Percentiles rank a stretch among this genome's conserved stretches.
Conservation (phyloP, 345 rosid species). For the Salix viminalis region DNA sequence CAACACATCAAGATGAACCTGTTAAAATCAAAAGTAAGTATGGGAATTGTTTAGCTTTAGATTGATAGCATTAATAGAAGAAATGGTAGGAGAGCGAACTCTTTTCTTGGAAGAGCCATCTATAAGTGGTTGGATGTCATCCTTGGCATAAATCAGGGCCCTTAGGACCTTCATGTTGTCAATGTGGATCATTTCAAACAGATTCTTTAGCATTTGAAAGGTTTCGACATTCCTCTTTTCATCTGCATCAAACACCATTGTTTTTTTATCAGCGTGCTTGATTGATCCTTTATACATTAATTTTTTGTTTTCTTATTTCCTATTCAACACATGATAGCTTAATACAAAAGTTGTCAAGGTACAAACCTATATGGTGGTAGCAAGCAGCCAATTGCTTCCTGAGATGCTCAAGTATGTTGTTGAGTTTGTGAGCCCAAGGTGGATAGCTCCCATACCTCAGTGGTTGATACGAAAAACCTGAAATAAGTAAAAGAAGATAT, state of each 20-base stretch:
- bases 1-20: constrained; percentile 70
- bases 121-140: constrained; percentile 52
- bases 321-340: neutral
- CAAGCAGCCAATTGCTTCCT: constrained; percentile 51
- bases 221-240: constrained; percentile 54
- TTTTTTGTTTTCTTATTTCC: neutral
- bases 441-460: constrained; percentile 86
- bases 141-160: constrained; percentile 68
- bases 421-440: constrained; percentile 75
- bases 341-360: neutral
- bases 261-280: neutral
- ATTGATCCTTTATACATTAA: neutral
- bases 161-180: constrained; percentile 88
- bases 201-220: constrained; percentile 39
- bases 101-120: constrained; percentile 70
- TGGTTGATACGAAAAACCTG: constrained; percentile 48
- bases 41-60: neutral
- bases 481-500: neutral
- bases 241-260: constrained; percentile 35
- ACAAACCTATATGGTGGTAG: constrained; percentile 53
- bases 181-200: constrained; percentile 55
- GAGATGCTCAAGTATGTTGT: constrained; percentile 60
- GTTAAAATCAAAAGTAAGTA: neutral
- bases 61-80: neutral
- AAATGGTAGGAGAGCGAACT: constrained; percentile 26